These are phyloP conservation scores for Hymenoscyphus fructigenus DNA, from an alignment of 2,329 filamentous ascomycete genomes.

Conservation along the genomic window DNA sequence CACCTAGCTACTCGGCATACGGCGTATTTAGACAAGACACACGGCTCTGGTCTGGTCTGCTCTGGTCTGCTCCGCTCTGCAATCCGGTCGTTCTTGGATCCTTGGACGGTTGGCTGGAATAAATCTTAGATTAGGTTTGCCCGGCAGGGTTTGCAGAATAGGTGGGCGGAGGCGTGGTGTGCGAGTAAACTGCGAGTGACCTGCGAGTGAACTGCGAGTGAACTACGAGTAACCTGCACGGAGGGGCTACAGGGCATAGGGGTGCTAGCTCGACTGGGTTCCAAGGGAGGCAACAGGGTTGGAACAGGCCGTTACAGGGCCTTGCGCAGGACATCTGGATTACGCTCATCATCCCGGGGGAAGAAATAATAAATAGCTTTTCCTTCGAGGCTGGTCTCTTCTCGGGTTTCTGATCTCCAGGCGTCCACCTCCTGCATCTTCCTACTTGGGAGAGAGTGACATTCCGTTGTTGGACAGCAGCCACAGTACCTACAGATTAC, in stretches of 20 bases:
- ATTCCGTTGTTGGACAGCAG: background rate
- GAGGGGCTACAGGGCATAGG: background rate
- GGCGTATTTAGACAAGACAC: background rate
- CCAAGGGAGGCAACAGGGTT: no score
- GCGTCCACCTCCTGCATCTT: background rate
- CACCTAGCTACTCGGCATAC: constrained; percentile 2
- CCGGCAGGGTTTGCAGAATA: background rate
- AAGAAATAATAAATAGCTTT: no score
- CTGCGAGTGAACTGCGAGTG: no score
- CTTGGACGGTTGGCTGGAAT: background rate
- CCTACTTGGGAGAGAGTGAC: background rate
- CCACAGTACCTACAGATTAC: background rate
- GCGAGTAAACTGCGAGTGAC: no score
- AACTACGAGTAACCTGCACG: no score
- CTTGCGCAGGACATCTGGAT: background rate
- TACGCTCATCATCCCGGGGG: no score
- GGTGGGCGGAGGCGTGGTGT: background rate
- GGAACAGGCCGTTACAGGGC: background rate
- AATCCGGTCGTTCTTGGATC: background rate
- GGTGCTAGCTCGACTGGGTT: no score
- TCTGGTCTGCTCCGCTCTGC: background rate
- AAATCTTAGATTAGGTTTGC: constrained; percentile 18
- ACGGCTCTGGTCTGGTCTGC: background rate
- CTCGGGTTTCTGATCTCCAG: no score
- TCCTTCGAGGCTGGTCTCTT: no score